Evolutionary conservation across 148 eudicot species (phyloP).

Genomic region (Rhododendron simsii): DNA sequence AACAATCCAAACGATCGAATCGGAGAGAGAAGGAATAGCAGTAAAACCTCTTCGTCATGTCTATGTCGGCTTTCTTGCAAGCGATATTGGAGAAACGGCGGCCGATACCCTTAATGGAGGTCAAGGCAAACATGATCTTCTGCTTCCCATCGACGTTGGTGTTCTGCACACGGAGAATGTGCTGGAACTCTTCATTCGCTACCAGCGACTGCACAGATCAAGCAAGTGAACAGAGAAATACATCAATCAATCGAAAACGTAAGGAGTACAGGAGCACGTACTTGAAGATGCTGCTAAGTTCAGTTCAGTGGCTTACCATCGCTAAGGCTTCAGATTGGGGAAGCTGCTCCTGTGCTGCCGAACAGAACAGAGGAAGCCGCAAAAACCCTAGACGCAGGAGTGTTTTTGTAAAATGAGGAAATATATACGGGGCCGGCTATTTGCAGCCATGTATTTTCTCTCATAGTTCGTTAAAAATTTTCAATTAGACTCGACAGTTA

Average conservation of each 20-base stretch:
- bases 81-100: slow-evolving; percentile 87
- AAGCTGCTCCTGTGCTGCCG: neutral
- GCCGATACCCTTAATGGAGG: slow-evolving; percentile 93
- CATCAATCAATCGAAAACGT: neutral
- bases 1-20: neutral
- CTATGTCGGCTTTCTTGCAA: slow-evolving; percentile 88
- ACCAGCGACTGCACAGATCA: slow-evolving; percentile 51
- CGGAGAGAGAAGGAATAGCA: neutral
- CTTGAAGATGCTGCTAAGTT: neutral
- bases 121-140: slow-evolving; percentile 90
- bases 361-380: neutral
- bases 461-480: no score
- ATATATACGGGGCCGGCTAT: no score
- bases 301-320: neutral
- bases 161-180: slow-evolving; percentile 83
- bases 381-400: neutral
- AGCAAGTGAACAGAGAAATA: neutral
- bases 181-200: slow-evolving; percentile 83
- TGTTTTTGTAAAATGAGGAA: neutral
- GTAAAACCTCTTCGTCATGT: slow-evolving; percentile 81
- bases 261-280: neutral
- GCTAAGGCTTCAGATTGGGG: neutral
- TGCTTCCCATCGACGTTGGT: slow-evolving; percentile 93
- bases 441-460: no score
- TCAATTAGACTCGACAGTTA: no score